Percentiles rank a stretch among this genome's conserved stretches.
phyloP scores from a whole-genome alignment of 1,284 basidiomycete species.

The Porogramme epimiltina region DNA sequence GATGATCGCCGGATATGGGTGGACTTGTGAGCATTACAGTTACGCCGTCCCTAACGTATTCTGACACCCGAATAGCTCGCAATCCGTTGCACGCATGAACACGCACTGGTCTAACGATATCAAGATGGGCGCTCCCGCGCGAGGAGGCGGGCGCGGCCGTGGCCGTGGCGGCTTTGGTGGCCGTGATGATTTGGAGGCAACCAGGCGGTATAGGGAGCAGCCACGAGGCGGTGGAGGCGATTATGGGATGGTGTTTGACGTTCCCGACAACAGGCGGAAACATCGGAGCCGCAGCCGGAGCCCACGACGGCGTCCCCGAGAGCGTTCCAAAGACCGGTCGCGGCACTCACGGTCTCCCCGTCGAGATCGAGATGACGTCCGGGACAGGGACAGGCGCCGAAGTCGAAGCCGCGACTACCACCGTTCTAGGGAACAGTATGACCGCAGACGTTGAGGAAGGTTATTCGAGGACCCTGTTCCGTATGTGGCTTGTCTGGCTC shows the following conservation, averaged over 20 bases:
- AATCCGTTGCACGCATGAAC: constrained; percentile 85
- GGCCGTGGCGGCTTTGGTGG: constrained; percentile 59
- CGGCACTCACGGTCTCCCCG: constrained; percentile 24
- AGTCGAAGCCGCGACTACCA: constrained; percentile 25
- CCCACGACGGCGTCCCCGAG: constrained; percentile 27
- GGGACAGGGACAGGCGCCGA: constrained; percentile 28
- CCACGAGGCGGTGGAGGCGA: constrained; percentile 32
- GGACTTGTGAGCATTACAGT: constrained; percentile 71
- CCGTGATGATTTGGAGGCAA: constrained; percentile 71
- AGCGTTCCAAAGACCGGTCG: constrained; percentile 22
- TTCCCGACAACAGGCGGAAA: constrained; percentile 33
- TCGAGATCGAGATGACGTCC: constrained; percentile 24
- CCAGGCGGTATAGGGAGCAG: constrained; percentile 61
- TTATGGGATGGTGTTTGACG: constrained; percentile 82
- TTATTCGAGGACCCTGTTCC: background rate
- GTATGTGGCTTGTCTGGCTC: background rate
- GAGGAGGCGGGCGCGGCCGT: constrained; percentile 31
- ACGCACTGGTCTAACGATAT: constrained; percentile 76
- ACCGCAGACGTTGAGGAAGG: constrained; percentile 20
- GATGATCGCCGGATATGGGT: constrained; percentile 99
- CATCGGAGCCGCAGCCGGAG: constrained; percentile 29
- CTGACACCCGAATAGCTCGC: constrained; percentile 55
- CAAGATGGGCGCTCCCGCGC: constrained; percentile 45
- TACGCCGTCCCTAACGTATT: constrained; percentile 17
- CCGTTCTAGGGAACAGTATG: constrained; percentile 18